These are phyloP conservation scores for Carex cristatella DNA, from an alignment of 176 grass and related monocot genomes.

Conservation along the genomic window DNA sequence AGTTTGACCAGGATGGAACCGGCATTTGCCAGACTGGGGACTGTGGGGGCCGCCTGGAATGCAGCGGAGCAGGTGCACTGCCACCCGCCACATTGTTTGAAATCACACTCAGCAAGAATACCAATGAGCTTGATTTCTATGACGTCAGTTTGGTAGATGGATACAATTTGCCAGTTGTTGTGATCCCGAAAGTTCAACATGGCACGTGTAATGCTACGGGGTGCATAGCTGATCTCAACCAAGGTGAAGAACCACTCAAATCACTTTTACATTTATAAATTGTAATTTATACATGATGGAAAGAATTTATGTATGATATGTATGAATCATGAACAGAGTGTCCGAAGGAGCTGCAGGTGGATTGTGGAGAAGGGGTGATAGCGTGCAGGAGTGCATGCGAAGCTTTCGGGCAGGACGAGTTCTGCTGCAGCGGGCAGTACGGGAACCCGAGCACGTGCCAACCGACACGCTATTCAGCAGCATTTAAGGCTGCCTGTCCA, in stretches of 20 bases:
- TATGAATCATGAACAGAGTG: conserved; percentile 30
- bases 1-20: conserved; percentile 36
- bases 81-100: conserved; percentile 85
- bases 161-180: conserved; percentile 80
- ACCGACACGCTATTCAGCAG: conserved; percentile 56
- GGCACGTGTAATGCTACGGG: conserved; percentile 60
- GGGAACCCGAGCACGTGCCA: conserved; percentile 57
- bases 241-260: conserved; percentile 24
- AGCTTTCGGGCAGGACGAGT: conserved; percentile 67
- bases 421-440: conserved; percentile 93
- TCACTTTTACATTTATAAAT: not conserved
- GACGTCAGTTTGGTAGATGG: conserved; percentile 89
- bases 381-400: conserved; percentile 86
- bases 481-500: conserved; percentile 85
- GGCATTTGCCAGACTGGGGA: conserved; percentile 79
- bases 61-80: conserved; percentile 41
- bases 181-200: conserved; percentile 35
- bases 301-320: not conserved
- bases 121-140: conserved; percentile 61
- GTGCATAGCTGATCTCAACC: conserved; percentile 66
- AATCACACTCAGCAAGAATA: conserved; percentile 58
- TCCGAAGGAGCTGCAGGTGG: conserved; percentile 80
- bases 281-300: not conserved
- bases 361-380: conserved; percentile 35
- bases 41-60: conserved; percentile 55